These are phyloP conservation scores for Penicillium alfredii DNA, from an alignment of 495 filamentous ascomycete species.

Conservation along the genomic window DNA sequence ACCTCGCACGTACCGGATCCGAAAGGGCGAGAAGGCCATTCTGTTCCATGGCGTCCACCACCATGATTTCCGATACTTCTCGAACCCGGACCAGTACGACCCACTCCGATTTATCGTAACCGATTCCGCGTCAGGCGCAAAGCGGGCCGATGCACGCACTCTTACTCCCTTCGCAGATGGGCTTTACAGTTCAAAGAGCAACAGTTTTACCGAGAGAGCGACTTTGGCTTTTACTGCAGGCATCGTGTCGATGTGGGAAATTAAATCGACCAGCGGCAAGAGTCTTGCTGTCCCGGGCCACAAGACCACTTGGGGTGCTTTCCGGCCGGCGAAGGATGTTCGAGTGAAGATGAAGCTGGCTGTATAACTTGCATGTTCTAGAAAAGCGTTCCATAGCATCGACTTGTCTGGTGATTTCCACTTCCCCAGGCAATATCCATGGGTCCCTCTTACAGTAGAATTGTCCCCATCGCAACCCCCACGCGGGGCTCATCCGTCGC, in stretches of 20 bases:
- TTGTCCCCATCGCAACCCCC: no score
- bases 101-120: slow-evolving; percentile 47
- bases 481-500: no score
- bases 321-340: slow-evolving; percentile 32
- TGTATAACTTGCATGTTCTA: slow-evolving; percentile 13
- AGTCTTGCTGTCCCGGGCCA: slow-evolving; percentile 28
- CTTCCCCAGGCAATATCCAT: no score
- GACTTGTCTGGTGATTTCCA: background rate
- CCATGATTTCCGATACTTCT: slow-evolving; percentile 43
- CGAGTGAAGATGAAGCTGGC: slow-evolving; percentile 30
- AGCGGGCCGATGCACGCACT: slow-evolving; percentile 18
- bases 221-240: slow-evolving; percentile 44
- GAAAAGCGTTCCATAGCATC: background rate
- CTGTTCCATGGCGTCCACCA: slow-evolving; percentile 47
- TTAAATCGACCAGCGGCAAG: slow-evolving; percentile 34
- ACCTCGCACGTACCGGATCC: slow-evolving; percentile 39
- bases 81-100: slow-evolving; percentile 45
- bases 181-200: slow-evolving; percentile 40
- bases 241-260: slow-evolving; percentile 48
- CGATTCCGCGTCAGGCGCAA: slow-evolving; percentile 27
- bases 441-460: no score
- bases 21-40: slow-evolving; percentile 43
- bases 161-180: slow-evolving; percentile 46
- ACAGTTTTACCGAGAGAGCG: slow-evolving; percentile 44
- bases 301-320: slow-evolving; percentile 31